Base-by-base conservation (phyloP, 2,329 filamentous ascomycete genomes). In the Arthroderma sp. region DNA sequence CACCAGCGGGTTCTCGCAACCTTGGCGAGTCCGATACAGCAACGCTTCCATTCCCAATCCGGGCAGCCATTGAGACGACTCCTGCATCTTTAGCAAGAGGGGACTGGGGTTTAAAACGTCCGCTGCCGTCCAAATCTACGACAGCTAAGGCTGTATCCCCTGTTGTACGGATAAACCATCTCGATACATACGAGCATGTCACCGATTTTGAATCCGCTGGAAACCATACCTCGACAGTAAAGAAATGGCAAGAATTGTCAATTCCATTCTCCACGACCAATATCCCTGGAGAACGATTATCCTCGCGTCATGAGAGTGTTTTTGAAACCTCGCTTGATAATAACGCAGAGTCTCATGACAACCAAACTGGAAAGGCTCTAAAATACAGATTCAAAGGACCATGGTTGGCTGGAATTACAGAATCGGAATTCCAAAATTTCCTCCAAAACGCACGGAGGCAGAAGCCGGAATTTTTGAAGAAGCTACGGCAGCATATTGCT, bases 81-180 rank as follows among this genome's bases (percentile, higher is more conserved):
- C 68, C 74, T 38, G 73, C 78, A 11, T 88, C 87, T 5, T 74
- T 85, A 27, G 69, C 72, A 36, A 77, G 77, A 57, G 89, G 89
- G 32, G 89, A 96, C 58, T 96, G 89, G 88, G 89, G 89, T 9
- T 69, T 95, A 55, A 96, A 96, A 68, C 74, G 89, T 45, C 73
- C 86, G 1, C 70, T 96, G 4, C 89, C 89, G 1, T 66, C 81
- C 6, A 81, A 81, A 60, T 80, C 82, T 3, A 88, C 85, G 4
- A 76, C 78, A 15, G 77, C 77, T 44, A 79, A 78, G 5, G 78
- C 80, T 5, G 68, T 64, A 38, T 80, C 79, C n/a, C 84, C 87
- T 6, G 71, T 84, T 41, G 75, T 94, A 44, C 78, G 85, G 51
- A 67, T 96, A 53, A 80, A 78, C 55, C 75, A 82, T 48, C 74